A percentile compares a stretch with the other conserved stretches of the same genome.
phyloP scores from a whole-genome alignment of 2,329 filamentous ascomycete genomes.

The Byssochlamys sp. region DNA sequence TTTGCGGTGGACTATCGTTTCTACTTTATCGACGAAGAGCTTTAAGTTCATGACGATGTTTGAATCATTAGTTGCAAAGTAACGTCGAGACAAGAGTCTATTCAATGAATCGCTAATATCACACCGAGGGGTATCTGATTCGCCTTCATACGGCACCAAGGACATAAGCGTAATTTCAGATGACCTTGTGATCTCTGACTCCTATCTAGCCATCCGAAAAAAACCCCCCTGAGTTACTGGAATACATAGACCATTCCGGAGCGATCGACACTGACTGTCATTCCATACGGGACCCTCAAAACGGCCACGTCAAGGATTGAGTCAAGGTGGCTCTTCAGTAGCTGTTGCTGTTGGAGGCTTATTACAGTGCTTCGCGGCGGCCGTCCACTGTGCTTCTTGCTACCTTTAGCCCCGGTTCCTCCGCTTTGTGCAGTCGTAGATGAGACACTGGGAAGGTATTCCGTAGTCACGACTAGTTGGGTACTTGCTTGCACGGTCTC shows the following conservation, averaged over 20 bases:
- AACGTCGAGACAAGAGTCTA: background rate
- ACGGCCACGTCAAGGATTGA: constrained; percentile 79
- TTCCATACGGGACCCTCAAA: constrained; percentile 78
- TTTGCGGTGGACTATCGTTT: no score
- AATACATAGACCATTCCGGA: constrained; percentile 83
- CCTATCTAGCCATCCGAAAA: background rate
- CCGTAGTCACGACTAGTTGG: constrained; percentile 56
- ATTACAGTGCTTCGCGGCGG: constrained; percentile 73
- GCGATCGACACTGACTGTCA: constrained; percentile 84
- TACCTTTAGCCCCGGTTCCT: constrained; percentile 16
- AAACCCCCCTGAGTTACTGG: constrained; percentile 31
- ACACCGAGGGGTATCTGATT: background rate
- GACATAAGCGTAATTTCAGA: background rate
- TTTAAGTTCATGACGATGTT: no score
- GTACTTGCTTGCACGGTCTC: constrained; percentile 53
- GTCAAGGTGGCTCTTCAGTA: constrained; percentile 80
- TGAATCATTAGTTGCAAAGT: background rate
- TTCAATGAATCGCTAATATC: background rate
- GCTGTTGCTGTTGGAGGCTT: constrained; percentile 73
- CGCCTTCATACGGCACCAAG: background rate
- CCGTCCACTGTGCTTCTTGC: constrained; percentile 30
- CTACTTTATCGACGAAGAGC: no score
- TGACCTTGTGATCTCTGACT: background rate
- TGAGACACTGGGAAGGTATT: constrained; percentile 42
- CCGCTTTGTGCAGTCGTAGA: constrained; percentile 19